Base-by-base conservation (phyloP, 805 yeast species). In the Saccharomycopsis guyanensis region DNA sequence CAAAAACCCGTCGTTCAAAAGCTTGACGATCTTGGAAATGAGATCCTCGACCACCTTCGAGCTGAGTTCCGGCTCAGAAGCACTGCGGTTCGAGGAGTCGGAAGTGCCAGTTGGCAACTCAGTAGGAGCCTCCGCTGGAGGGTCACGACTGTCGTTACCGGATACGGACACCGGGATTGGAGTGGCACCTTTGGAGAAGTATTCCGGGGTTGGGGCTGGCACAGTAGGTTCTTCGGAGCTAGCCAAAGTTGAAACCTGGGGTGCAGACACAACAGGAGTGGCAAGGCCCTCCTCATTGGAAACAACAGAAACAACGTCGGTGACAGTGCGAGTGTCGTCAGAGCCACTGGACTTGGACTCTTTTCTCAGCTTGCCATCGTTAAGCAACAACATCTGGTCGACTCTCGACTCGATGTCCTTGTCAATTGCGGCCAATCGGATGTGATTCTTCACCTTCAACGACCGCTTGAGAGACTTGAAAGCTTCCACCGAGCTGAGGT, bases 391-490 rank as follows among this genome's bases (percentile, higher is more conserved):
- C 20, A 6, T 12, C 20, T 15, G 31, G 2, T 36, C 45, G 15
- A 25, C 12, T 27, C 19, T 12, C 18, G 19, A 25, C 13, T 12
- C 23, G 18, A 12, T 35, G 4, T 19, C 27, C 41, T 36, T 37
- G 19, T 49, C 46, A n/a, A 34, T 35, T 23, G 56, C 57, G 19
- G 41, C 37, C 48, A 76, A 57, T 52, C 66, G 67, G 42, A 72
- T 56, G 47, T 65, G 67, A 47, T 63, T 67, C 54, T 73, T 74
- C 16, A 75, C 78, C 45, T 65, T 60, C 52, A 76, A 63, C 40
- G 78, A 70, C 52, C 78, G 64, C 36, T 59, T 57, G 46, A 76
- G 62, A 20, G 66, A 58, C 40, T 59, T 62, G 56, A 69, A 75
- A 48, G 75, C 80, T 3, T 62, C 60, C 3, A 36, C 52, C 3